Evolutionary conservation across 306 rosid species (phyloP).

Genomic region (Lagenaria siceraria): DNA sequence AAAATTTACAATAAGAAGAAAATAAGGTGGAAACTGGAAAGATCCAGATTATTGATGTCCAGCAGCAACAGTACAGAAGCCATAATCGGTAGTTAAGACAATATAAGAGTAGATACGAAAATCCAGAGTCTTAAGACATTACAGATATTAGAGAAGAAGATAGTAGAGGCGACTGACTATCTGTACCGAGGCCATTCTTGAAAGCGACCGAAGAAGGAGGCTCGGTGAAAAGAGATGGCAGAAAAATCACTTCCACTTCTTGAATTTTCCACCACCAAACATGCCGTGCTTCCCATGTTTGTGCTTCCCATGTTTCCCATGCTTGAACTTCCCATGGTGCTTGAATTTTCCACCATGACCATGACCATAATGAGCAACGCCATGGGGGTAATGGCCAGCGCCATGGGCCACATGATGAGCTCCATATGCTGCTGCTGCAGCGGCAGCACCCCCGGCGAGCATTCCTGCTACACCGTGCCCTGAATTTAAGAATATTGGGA

Average conservation of each 20-base stretch:
- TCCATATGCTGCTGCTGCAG: constrained; percentile 71
- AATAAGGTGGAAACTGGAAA: background rate
- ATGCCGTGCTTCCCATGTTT: constrained; percentile 16
- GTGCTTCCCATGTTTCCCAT: constrained; percentile 29
- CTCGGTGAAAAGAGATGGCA: background rate
- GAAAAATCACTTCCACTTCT: constrained; percentile 35
- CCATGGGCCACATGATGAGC: constrained; percentile 24
- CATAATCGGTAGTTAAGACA: background rate
- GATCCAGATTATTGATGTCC: constrained; percentile 5
- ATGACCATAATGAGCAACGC: background rate
- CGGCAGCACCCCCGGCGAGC: constrained; percentile 80
- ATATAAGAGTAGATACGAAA: background rate
- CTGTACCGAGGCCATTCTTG: background rate
- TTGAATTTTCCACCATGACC: constrained; percentile 13
- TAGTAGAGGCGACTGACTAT: background rate
- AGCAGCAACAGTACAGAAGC: background rate
- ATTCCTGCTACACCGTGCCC: constrained; percentile 47
- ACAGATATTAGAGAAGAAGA: background rate
- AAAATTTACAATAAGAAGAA: background rate
- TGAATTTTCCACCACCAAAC: constrained; percentile 30
- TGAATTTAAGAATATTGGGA: constrained; percentile 8
- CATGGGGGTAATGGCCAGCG: background rate
- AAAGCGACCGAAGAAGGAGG: background rate
- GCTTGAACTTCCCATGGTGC: constrained; percentile 18
- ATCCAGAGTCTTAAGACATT: background rate